Evolutionary conservation across 2,329 filamentous ascomycete genomes (phyloP).

Genomic region (Endoconidiophora polonica): DNA sequence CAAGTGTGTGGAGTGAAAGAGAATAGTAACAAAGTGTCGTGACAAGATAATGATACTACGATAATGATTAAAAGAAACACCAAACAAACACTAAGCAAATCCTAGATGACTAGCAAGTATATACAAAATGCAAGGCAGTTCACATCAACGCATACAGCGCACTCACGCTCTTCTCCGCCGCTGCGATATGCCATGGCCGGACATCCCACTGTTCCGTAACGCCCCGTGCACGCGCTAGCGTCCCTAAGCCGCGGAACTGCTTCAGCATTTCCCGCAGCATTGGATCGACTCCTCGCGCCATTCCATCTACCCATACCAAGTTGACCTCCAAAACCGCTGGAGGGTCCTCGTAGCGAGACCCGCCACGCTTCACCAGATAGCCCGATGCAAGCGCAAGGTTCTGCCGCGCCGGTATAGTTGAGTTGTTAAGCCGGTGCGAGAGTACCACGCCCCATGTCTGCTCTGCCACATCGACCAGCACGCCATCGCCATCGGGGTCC

Average conservation of each 20-base stretch:
- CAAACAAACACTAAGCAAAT: not conserved
- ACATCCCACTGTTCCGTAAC: constrained; percentile 43
- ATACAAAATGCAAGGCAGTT: constrained; percentile 15
- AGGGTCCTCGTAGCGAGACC: constrained; percentile 37
- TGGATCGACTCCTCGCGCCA: constrained; percentile 40
- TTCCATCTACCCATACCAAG: constrained; percentile 39
- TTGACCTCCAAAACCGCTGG: constrained; percentile 48
- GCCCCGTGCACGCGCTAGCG: constrained; percentile 50
- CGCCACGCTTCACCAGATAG: constrained; percentile 48
- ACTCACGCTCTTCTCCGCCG: constrained; percentile 50
- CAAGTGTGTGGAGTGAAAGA: not conserved
- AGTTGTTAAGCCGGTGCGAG: constrained; percentile 47
- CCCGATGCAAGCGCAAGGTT: constrained; percentile 44
- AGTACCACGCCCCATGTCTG: constrained; percentile 62
- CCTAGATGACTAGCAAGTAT: not conserved
- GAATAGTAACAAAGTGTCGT: not conserved
- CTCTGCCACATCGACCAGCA: constrained; percentile 56
- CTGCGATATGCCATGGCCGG: constrained; percentile 65
- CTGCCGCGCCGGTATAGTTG: constrained; percentile 35
- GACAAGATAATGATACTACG: not conserved
- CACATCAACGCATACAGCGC: constrained; percentile 49
- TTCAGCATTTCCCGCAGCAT: constrained; percentile 53
- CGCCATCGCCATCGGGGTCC: constrained; percentile 41
- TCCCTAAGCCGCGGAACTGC: constrained; percentile 51
- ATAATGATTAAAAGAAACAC: not conserved